Base-by-base conservation (phyloP, 1,284 basidiomycete genomes). In the Fomitopsis palustris region DNA sequence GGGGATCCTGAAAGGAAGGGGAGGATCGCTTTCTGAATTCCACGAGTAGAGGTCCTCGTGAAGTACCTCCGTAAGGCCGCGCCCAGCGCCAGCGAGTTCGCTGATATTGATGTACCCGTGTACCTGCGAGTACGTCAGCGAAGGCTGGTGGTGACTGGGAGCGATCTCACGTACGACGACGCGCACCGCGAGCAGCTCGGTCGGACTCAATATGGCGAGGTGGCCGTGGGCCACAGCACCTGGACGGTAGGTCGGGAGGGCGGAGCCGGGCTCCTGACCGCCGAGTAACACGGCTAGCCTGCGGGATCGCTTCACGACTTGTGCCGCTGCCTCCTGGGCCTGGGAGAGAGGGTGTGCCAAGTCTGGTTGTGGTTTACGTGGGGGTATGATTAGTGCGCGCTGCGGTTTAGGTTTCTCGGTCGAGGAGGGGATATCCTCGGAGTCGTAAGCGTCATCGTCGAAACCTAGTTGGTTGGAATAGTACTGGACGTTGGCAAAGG, bases 281-380 rank as follows among this genome's bases (percentile, higher is more conserved):
- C 67, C 67, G 23, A 71, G 60, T 27, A 71, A 42, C 37, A 72
- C 42, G 19, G 69, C 70, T 19, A 69, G 59, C 54, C 61, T 61
- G 58, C 65, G 67, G 39, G 68, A 66, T 45, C 69, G 68, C 60
- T 68, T 69, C 47, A 70, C 69, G 37, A 63, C 41, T n/a, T 42
- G 25, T 6, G 45, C n/a, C 29, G 38, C 35, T 37, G 35, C 23
- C 1, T 38, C 45, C 45, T 42, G 37, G 27, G 53, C 66, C 27
- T 70, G 69, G 19, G 61, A 61, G 10, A 33, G 54, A 47, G 35
- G 17, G 54, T 29, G 45, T 29, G 38, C 38, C 17, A 54, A 39
- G 35, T 38, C 35, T 6, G 42, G 41, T 23, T 43, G 54, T 33
- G 19, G 54, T 23, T 16, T 16, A 10, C n/a, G 21, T 17, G 31